Evolutionary conservation across 371 early-diverging fungal species (phyloP).

Genomic region (Apophysomyces elegans): DNA sequence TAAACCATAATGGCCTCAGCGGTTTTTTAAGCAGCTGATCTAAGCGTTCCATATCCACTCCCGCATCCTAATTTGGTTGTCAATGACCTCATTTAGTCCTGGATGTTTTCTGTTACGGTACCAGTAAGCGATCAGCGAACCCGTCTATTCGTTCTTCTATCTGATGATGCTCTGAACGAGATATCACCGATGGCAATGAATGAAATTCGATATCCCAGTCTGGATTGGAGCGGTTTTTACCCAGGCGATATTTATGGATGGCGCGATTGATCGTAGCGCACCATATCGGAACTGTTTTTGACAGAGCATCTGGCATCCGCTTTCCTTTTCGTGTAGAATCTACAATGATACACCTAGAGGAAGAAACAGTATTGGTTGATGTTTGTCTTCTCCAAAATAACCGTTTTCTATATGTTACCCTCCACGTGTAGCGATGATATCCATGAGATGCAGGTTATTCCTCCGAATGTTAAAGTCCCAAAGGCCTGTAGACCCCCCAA

Average conservation of each 20-base stretch:
- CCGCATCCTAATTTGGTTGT: constrained; percentile 33
- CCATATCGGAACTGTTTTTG: constrained; percentile 92
- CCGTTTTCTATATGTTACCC: constrained; percentile 51
- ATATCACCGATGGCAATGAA: constrained; percentile 67
- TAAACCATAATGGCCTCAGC: constrained; percentile 82
- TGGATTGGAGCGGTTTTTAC: not conserved
- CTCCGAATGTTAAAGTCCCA: constrained; percentile 85
- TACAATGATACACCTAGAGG: constrained; percentile 73
- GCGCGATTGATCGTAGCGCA: constrained; percentile 75
- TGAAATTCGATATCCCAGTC: constrained; percentile 68
- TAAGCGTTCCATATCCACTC: constrained; percentile 55
- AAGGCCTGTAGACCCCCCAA: not conserved
- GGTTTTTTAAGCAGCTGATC: constrained; percentile 59
- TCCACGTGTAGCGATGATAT: constrained; percentile 51
- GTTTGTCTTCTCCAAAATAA: not conserved
- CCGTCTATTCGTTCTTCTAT: constrained; percentile 60
- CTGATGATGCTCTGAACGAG: constrained; percentile 75
- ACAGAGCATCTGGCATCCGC: constrained; percentile 79
- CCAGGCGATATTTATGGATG: constrained; percentile 20
- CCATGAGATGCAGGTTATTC: constrained; percentile 75
- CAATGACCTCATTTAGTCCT: not conserved
- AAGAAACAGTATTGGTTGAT: not conserved
- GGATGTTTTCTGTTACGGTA: constrained; percentile 12
- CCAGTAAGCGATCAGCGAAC: constrained; percentile 66
- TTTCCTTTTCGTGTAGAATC: constrained; percentile 90